Evolutionary conservation across 1,284 basidiomycete genomes (phyloP).

Genomic region (Thecaphora thlaspeos): DNA sequence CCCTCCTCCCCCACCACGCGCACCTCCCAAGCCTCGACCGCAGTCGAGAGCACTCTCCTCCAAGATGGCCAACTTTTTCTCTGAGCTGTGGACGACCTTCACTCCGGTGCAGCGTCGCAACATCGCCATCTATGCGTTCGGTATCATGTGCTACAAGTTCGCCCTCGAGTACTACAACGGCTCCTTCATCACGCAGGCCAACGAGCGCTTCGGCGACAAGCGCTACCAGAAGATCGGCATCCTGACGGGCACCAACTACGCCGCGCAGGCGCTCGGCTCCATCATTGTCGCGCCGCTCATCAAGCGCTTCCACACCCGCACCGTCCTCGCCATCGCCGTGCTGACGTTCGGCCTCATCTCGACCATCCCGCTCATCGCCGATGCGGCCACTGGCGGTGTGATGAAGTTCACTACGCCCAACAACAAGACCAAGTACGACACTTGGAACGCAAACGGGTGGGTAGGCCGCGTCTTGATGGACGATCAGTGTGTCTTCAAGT

Average conservation of each 20-base stretch:
- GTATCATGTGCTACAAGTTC: slow-evolving; percentile 53
- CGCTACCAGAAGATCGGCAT: slow-evolving; percentile 51
- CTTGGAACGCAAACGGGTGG: too few species aligned
- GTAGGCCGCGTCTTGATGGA: too few species aligned
- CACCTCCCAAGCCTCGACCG: too few species aligned
- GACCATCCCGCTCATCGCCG: slow-evolving; percentile 54
- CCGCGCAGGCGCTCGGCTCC: slow-evolving; percentile 52
- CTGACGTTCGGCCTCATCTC: slow-evolving; percentile 56
- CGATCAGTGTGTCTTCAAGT: too few species aligned
- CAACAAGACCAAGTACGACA: slow-evolving; percentile 47
- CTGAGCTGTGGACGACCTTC: slow-evolving; percentile 29
- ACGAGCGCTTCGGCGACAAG: slow-evolving; percentile 44
- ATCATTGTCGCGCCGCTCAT: slow-evolving; percentile 57
- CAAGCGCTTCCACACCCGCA: slow-evolving; percentile 57
- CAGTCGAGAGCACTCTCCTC: too few species aligned
- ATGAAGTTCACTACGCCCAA: slow-evolving; percentile 44
- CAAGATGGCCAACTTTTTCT: too few species aligned
- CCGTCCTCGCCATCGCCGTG: slow-evolving; percentile 56
- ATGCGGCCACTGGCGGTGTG: slow-evolving; percentile 56
- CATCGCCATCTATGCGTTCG: slow-evolving; percentile 43
- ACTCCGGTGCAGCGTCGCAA: slow-evolving; percentile 43
- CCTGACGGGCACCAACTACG: slow-evolving; percentile 53
- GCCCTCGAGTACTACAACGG: slow-evolving; percentile 43
- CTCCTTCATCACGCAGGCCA: slow-evolving; percentile 51
- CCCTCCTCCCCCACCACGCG: too few species aligned